Evolutionary conservation across 345 rosid species (phyloP).

Genomic region (Cardamine chenopodiifolia): DNA sequence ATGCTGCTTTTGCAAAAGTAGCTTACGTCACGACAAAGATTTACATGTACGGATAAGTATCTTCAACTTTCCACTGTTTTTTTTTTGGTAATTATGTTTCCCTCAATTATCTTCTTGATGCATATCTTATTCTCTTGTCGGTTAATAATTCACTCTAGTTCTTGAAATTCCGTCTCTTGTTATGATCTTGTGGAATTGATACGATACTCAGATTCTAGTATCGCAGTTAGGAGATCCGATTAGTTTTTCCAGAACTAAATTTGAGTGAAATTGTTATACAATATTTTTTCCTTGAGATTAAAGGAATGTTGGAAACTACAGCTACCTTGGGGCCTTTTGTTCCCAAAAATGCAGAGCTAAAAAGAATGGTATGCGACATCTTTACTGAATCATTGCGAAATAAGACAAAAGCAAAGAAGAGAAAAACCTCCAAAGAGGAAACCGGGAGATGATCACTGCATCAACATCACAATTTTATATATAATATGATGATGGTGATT

Average conservation of each 20-base stretch:
- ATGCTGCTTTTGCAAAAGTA: constrained; percentile 26
- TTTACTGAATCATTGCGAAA: background rate
- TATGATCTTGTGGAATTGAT: background rate
- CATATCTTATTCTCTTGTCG: no score
- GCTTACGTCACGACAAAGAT: background rate
- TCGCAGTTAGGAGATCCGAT: no score
- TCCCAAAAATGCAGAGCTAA: constrained; percentile 9
- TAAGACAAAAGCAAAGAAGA: background rate
- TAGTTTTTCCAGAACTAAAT: no score
- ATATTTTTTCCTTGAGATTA: no score
- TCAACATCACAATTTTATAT: constrained; percentile 14
- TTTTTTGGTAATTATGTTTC: no score
- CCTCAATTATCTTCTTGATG: no score
- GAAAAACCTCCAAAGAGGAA: constrained; percentile 15
- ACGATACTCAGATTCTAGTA: background rate
- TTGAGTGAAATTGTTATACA: no score
- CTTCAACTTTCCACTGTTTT: background rate
- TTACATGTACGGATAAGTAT: constrained; percentile 39
- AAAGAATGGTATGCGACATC: constrained; percentile 28
- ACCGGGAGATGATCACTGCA: background rate
- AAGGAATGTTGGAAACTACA: background rate
- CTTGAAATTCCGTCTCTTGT: no score
- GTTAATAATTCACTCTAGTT: no score
- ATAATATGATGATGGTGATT: background rate
- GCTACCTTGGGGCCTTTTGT: constrained; percentile 36